phyloP scores from a whole-genome alignment of 2,329 filamentous ascomycete species.

The Clathrospora elynae region DNA sequence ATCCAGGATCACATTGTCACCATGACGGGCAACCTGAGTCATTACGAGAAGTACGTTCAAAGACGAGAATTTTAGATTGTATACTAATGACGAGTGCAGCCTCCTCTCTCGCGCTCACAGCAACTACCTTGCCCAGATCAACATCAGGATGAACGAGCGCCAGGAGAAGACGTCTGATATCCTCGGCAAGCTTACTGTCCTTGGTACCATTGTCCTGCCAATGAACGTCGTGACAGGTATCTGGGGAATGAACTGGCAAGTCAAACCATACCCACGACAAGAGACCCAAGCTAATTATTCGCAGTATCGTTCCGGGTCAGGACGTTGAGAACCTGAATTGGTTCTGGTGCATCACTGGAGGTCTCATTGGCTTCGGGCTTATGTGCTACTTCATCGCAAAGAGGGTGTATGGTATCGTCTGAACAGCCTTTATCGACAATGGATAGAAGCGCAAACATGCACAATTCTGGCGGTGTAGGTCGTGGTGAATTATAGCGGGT shows the following conservation, averaged over 20 bases:
- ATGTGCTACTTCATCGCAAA: constrained; percentile 82
- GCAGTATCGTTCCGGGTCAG: constrained; percentile 82
- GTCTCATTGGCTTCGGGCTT: constrained; percentile 77
- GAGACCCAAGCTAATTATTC: constrained; percentile 7
- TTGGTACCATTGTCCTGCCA: constrained; percentile 94
- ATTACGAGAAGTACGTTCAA: constrained; percentile 85
- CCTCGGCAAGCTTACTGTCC: constrained; percentile 88
- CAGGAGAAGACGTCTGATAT: constrained; percentile 96
- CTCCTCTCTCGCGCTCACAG: constrained; percentile 88
- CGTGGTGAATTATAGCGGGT: too few relatives aligned
- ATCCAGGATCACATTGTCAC: constrained; percentile 99
- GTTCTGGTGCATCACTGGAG: constrained; percentile 68
- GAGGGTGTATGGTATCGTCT: constrained; percentile 57
- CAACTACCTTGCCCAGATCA: constrained; percentile 99
- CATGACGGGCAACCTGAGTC: constrained; percentile 94
- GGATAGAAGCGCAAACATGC: neutral
- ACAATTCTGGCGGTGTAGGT: neutral
- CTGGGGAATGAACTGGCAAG: constrained; percentile 86
- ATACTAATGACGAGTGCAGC: constrained; percentile 53
- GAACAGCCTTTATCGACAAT: neutral
- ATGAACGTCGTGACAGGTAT: constrained; percentile 99
- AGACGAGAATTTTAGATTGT: neutral
- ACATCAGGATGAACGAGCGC: constrained; percentile 97
- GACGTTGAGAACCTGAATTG: constrained; percentile 69
- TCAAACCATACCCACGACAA: neutral